Conservation (phyloP, 345 rosid species). For the Eucalyptus globulus region DNA sequence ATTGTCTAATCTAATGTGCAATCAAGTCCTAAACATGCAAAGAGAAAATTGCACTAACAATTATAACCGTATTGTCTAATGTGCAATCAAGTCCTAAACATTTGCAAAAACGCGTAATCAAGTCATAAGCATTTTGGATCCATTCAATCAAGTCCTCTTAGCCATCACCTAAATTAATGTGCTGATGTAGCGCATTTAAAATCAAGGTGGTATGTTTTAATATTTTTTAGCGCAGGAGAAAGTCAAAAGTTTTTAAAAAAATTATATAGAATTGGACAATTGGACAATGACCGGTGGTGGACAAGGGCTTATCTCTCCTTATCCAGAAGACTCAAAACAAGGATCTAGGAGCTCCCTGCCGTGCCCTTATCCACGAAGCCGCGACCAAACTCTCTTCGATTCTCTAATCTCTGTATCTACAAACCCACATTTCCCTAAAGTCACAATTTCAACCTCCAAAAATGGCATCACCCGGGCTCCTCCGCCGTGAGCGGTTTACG, state of each 20-base stretch:
- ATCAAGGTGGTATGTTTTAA: not conserved
- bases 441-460: not conserved
- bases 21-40: not conserved
- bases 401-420: not conserved
- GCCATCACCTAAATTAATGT: not conserved
- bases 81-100: not conserved
- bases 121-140: not conserved
- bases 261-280: not conserved
- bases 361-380: conserved; percentile 38
- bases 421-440: not conserved
- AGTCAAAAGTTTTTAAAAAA: not conserved
- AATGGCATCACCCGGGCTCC: not conserved
- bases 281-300: not conserved
- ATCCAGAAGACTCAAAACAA: conserved; percentile 23
- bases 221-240: not conserved
- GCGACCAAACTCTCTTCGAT: not conserved
- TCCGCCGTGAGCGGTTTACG: not conserved
- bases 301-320: conserved; percentile 2
- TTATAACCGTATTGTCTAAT: not conserved
- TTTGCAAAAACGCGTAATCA: not conserved
- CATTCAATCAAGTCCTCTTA: not conserved
- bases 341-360: conserved; percentile 15
- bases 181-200: not conserved
- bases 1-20: not conserved
- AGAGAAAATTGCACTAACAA: not conserved